Conservation (phyloP, 2,329 filamentous ascomycete genomes). For the Gnomoniopsis sp. region DNA sequence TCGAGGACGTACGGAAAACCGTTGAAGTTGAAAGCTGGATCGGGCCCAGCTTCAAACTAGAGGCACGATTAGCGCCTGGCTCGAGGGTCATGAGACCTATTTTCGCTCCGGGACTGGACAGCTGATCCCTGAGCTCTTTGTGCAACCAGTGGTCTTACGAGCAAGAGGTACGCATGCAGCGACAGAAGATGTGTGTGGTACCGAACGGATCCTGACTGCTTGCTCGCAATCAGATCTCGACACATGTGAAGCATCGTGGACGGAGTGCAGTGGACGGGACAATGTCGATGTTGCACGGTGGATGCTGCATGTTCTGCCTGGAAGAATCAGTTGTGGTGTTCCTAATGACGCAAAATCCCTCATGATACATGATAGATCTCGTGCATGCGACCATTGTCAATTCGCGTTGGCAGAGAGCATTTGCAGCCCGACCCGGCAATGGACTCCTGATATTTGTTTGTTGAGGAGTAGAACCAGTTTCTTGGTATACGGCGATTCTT, state of each 20-base stretch:
- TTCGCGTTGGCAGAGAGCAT: neutral
- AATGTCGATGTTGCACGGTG: neutral
- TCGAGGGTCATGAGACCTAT: conserved; percentile 16
- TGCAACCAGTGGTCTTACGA: conserved; percentile 7
- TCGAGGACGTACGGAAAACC: neutral
- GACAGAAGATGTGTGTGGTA: neutral
- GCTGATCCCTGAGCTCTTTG: conserved; percentile 18
- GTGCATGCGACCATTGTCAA: neutral
- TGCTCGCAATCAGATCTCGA: neutral
- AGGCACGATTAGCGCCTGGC: conserved; percentile 15
- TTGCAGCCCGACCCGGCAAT: no score
- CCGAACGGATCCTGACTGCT: conserved; percentile 4
- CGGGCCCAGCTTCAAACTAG: conserved; percentile 15
- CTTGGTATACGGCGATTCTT: neutral
- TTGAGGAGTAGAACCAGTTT: neutral
- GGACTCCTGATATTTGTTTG: no score
- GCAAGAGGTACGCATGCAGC: conserved; percentile 9
- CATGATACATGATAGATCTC: neutral
- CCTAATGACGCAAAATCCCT: neutral
- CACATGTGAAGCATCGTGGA: conserved; percentile 13
- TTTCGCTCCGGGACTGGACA: conserved; percentile 9
- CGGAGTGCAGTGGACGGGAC: neutral
- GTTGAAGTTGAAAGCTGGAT: conserved; percentile 18
- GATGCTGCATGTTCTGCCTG: neutral
- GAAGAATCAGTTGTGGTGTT: neutral